phyloP scores from a whole-genome alignment of 2,329 filamentous ascomycete species.

The Ceratocystis diversiconidia region DNA sequence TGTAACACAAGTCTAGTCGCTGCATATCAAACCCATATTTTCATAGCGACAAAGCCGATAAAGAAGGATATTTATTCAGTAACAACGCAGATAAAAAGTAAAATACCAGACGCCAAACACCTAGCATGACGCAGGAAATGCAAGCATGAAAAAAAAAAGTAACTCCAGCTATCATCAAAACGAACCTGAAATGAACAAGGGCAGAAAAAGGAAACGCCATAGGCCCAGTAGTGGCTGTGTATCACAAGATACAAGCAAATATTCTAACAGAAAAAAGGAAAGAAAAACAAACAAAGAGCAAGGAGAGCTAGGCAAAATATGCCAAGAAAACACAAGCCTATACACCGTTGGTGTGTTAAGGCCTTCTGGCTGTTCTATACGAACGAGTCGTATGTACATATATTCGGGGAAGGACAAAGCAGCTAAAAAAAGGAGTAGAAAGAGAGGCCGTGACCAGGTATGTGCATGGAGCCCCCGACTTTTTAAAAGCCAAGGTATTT shows the following conservation, averaged over 20 bases:
- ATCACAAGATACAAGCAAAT: not conserved
- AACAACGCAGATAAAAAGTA: not conserved
- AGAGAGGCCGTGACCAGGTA: not conserved
- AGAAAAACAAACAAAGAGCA: not conserved
- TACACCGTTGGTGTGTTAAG: not conserved
- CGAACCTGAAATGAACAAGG: not conserved
- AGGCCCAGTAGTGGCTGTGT: not conserved
- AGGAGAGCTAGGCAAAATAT: not conserved
- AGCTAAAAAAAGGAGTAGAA: not conserved
- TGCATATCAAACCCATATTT: not conserved
- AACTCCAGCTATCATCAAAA: not conserved
- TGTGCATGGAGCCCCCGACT: not conserved
- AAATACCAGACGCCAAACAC: not conserved
- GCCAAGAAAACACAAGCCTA: not conserved
- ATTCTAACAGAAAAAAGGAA: not conserved
- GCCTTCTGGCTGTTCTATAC: not conserved
- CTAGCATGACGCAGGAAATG: not conserved
- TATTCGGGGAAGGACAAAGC: not conserved
- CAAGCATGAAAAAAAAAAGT: not conserved
- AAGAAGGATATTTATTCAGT: not conserved
- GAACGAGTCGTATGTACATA: not conserved
- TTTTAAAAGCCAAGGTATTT: constrained; percentile 43
- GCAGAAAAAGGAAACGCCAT: not conserved
- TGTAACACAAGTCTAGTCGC: not conserved
- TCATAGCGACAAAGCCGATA: not conserved